These are phyloP conservation scores for Angophora floribunda DNA, from an alignment of 345 rosid genomes.

Conservation along the genomic window DNA sequence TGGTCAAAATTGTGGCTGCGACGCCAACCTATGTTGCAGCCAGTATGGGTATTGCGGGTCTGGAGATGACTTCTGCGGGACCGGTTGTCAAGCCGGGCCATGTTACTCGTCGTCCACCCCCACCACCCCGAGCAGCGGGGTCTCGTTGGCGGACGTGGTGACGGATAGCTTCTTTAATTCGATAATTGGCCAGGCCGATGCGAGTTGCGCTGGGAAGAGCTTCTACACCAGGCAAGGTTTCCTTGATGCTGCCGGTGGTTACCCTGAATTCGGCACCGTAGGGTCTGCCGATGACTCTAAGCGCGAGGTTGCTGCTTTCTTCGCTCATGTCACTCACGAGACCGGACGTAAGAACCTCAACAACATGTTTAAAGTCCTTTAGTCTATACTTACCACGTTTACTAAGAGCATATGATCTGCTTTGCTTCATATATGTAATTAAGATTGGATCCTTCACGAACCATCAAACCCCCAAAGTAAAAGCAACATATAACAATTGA, in stretches of 20 bases:
- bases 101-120: conserved; percentile 28
- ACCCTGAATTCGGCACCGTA: conserved; percentile 44
- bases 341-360: conserved; percentile 55
- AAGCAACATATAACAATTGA: background rate
- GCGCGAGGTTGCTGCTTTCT: conserved; percentile 77
- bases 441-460: background rate
- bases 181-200: conserved; percentile 39
- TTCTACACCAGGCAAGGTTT: conserved; percentile 56
- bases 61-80: conserved; percentile 25
- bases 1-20: conserved; percentile 33
- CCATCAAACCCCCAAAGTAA: no score
- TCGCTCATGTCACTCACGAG: conserved; percentile 78
- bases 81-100: conserved; percentile 46
- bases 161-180: conserved; percentile 43
- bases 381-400: no score
- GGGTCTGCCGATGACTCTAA: conserved; percentile 40
- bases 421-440: background rate
- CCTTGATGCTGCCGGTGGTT: conserved; percentile 35
- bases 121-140: conserved; percentile 8
- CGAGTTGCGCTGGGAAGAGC: conserved; percentile 41
- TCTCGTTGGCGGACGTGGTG: conserved; percentile 28
- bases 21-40: conserved; percentile 26
- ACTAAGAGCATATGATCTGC: background rate
- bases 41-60: conserved; percentile 28
- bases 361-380: background rate